Evolutionary conservation across 305 asterid species (phyloP).

Genomic region (Fraxinus latifolia): DNA sequence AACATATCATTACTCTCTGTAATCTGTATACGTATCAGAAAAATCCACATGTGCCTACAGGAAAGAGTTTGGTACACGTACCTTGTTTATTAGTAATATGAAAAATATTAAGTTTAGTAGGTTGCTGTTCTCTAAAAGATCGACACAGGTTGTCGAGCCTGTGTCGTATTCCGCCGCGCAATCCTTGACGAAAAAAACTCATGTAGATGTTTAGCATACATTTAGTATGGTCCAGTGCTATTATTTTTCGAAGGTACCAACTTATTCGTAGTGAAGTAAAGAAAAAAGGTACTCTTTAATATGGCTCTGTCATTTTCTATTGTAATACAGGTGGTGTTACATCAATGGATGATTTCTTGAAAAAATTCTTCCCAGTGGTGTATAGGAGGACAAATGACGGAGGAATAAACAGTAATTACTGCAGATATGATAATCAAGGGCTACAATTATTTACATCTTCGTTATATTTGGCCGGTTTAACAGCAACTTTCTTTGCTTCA

Average conservation of each 20-base stretch:
- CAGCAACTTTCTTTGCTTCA: constrained; percentile 83
- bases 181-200: not conserved
- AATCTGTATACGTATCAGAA: not conserved
- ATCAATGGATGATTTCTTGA: constrained; percentile 60
- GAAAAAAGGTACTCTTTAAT: not conserved
- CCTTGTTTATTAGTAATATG: not conserved
- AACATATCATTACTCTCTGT: not conserved
- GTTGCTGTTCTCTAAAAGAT: not conserved
- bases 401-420: constrained; percentile 58
- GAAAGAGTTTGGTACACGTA: not conserved
- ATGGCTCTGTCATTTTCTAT: not conserved
- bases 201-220: not conserved
- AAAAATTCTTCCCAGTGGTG: constrained; percentile 80
- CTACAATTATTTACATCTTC: constrained; percentile 84
- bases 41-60: not conserved
- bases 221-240: not conserved
- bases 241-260: not conserved
- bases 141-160: not conserved
- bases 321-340: constrained; percentile 76
- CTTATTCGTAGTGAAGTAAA: not conserved
- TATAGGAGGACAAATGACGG: constrained; percentile 28
- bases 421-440: constrained; percentile 91
- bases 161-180: not conserved
- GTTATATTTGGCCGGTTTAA: constrained; percentile 71
- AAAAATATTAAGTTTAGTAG: not conserved